These are phyloP conservation scores for Triticum dicoccoides DNA, from an alignment of 176 grass and related monocot genomes.

Conservation along the genomic window DNA sequence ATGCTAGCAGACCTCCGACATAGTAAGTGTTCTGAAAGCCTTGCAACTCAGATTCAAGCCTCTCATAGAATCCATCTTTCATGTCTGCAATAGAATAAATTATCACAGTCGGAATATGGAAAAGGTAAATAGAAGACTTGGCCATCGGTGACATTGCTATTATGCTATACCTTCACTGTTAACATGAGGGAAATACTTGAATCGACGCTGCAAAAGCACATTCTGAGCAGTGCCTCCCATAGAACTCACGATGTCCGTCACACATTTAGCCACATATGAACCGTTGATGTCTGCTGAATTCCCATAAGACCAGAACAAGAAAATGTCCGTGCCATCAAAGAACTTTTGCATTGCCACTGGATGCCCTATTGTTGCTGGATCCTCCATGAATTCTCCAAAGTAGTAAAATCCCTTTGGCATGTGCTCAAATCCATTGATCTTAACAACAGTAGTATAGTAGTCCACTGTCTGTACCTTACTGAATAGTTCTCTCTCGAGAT, in stretches of 20 bases:
- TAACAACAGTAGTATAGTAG: constrained; percentile 69
- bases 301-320: constrained; percentile 81
- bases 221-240: constrained; percentile 60
- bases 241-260: constrained; percentile 44
- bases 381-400: constrained; percentile 70
- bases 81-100: constrained; percentile 55
- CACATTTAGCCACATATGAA: constrained; percentile 49
- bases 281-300: constrained; percentile 61
- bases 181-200: constrained; percentile 81
- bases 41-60: constrained; percentile 62
- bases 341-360: constrained; percentile 83
- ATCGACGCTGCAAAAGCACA: constrained; percentile 61
- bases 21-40: constrained; percentile 83
- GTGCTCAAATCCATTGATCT: constrained; percentile 61
- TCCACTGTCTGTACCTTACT: constrained; percentile 65
- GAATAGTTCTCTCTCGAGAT: constrained; percentile 67
- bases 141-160: background rate
- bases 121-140: constrained; percentile 20
- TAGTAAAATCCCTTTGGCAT: constrained; percentile 74
- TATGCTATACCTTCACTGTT: constrained; percentile 48
- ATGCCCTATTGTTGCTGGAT: constrained; percentile 59
- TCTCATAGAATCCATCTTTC: constrained; percentile 66
- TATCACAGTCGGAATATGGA: constrained; percentile 6
- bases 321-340: constrained; percentile 60
- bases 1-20: constrained; percentile 70